Conservation (phyloP, 441 rosid genomes). For the Gossypium davidsonii region DNA sequence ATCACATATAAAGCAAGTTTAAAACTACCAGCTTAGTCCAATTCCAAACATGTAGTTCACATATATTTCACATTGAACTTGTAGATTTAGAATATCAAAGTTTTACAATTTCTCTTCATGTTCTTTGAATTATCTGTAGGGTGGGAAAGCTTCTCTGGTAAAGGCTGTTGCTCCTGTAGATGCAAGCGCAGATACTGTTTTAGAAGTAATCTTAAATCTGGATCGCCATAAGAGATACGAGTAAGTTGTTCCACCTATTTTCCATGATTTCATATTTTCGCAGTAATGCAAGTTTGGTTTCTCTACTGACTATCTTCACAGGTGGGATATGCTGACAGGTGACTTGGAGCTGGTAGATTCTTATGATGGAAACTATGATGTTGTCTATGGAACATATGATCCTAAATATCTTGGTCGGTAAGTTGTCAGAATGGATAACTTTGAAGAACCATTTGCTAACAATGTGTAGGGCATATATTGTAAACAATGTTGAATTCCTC, state of each 20-base stretch:
- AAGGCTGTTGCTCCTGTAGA: slow-evolving; percentile 89
- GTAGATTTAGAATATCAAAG: slow-evolving; percentile 3
- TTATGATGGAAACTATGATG: slow-evolving; percentile 85
- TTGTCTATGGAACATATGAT: slow-evolving; percentile 76
- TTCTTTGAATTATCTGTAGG: slow-evolving; percentile 39
- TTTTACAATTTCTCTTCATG: slow-evolving; percentile 1
- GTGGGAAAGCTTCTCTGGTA: slow-evolving; percentile 75
- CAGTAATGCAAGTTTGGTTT: slow-evolving; percentile 17
- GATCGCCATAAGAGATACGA: slow-evolving; percentile 82
- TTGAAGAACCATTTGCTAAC: background rate
- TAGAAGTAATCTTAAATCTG: slow-evolving; percentile 74
- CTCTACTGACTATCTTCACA: slow-evolving; percentile 36
- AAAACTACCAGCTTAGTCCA: background rate
- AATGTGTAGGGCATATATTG: background rate
- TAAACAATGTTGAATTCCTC: background rate
- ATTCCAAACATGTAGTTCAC: background rate
- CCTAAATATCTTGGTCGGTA: slow-evolving; percentile 87
- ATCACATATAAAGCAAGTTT: background rate
- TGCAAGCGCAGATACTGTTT: slow-evolving; percentile 80
- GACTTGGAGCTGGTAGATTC: slow-evolving; percentile 83
- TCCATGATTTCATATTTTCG: slow-evolving; percentile 10
- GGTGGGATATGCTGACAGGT: slow-evolving; percentile 97
- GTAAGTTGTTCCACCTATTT: slow-evolving; percentile 42
- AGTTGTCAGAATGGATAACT: slow-evolving; percentile 10
- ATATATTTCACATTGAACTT: background rate